Conservation (phyloP, 2,329 filamentous ascomycete genomes). For the Chaetomium sp. region DNA sequence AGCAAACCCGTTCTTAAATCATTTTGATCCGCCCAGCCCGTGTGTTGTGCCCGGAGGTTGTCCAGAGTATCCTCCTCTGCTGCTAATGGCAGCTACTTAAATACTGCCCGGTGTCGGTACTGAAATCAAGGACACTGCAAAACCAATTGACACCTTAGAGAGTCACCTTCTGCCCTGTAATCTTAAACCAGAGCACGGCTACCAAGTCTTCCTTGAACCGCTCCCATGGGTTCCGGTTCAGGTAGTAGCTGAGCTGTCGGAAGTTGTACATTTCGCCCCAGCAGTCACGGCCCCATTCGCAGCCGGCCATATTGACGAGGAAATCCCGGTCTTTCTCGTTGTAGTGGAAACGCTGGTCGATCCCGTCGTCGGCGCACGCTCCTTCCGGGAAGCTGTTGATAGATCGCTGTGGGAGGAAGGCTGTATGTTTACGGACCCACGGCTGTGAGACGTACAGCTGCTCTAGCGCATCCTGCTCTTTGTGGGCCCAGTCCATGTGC, state of each 20-base stretch:
- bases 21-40: too few species aligned
- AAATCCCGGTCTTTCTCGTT: constrained; percentile 81
- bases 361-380: constrained; percentile 73
- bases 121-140: background rate
- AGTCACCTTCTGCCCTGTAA: constrained; percentile 56
- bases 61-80: too few species aligned
- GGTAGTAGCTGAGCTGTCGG: constrained; percentile 80
- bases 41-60: too few species aligned
- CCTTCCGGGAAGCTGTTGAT: constrained; percentile 93
- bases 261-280: constrained; percentile 98
- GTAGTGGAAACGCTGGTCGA: constrained; percentile 78
- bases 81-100: too few species aligned
- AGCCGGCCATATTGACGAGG: constrained; percentile 96
- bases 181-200: constrained; percentile 55
- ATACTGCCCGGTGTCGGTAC: too few species aligned
- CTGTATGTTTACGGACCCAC: constrained; percentile 84
- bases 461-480: constrained; percentile 93
- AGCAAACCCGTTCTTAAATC: too few species aligned
- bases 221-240: constrained; percentile 82
- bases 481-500: constrained; percentile 99
- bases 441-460: constrained; percentile 86
- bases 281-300: constrained; percentile 93
- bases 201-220: constrained; percentile 61
- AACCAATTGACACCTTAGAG: constrained; percentile 32
- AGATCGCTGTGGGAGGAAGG: constrained; percentile 82